Evolutionary conservation across 306 rosid species (phyloP), one percentile per base, ranked within the genome.

Genomic region (Trifolium fragiferum): DNA sequence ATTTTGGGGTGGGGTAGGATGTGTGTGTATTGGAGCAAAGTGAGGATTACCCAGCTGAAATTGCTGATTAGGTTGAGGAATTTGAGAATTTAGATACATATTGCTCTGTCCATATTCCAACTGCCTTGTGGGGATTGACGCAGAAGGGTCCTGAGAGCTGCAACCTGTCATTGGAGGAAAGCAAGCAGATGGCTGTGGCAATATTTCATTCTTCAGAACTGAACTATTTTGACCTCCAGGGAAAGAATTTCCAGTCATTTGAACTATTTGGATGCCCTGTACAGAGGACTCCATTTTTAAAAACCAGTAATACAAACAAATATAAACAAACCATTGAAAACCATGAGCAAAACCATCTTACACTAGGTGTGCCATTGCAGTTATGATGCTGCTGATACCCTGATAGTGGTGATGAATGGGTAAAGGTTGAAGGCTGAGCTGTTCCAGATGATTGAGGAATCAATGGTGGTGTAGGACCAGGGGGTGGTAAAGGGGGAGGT

Each of bases 251-350:
- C 93, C 97, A 69, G 87, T 71, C 83, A 86, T 84, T 78, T 85
- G 97, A 69, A 84, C 85, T 73, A 84, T 83, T 73, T 93, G 96
- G 84, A 84, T 90, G 71, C 90, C 93, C 99, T 92, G 96, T 50
- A 81, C 30, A 65, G 38, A 71, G 73, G 50, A 73, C 20, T 8
- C 43, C 25, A 58, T 64, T 43, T 68, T 75, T 64, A 73, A 46
- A 20, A 44, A 80, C 62, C 43, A 54, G 59, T 32, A 66, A 14
- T 50, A 33, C 18, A 75, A 72, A 8, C 32, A 76, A 47, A 73
- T 41, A 27, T 13, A 54, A 70, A 58, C 13, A 73, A 76, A 65
- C 51, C 25, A 54, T 57, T 14, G 15, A 69, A 37, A 54, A 25
- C 8, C 37, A 64, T 23, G 72, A n/a, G 19, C 14, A 59, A 68